These are phyloP conservation scores for Dothideomycetes sp. DNA, from an alignment of 2,329 filamentous ascomycete genomes.

Conservation along the genomic window DNA sequence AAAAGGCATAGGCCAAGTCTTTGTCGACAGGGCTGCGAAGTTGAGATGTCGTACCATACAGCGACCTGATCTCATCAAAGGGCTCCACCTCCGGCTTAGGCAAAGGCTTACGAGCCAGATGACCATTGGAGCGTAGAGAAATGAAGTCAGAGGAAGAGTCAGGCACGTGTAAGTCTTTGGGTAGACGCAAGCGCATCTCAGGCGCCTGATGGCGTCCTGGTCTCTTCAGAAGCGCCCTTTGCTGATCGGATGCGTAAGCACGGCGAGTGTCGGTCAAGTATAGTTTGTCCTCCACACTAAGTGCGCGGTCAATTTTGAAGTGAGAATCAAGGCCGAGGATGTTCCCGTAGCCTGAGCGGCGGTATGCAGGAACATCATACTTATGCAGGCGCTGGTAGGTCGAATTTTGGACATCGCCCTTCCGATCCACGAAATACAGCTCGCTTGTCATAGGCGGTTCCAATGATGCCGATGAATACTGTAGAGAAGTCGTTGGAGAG, in stretches of 20 bases:
- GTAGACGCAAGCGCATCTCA: too few species aligned
- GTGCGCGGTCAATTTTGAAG: conserved; percentile 56
- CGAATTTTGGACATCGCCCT: conserved; percentile 66
- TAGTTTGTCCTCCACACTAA: conserved; percentile 39
- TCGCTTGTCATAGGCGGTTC: conserved; percentile 9
- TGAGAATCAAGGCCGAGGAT: conserved; percentile 55
- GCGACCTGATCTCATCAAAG: not conserved
- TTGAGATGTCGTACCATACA: not conserved
- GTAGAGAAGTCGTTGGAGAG: too few species aligned
- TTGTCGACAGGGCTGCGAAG: conserved; percentile 18
- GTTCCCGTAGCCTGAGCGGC: conserved; percentile 54
- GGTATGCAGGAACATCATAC: conserved; percentile 61
- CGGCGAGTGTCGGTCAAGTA: conserved; percentile 2
- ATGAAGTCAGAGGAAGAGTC: conserved; percentile 1
- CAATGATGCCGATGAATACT: not conserved
- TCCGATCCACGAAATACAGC: conserved; percentile 55
- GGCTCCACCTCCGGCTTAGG: not conserved
- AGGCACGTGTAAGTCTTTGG: not conserved
- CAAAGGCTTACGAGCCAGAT: conserved; percentile 9
- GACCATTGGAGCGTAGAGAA: conserved; percentile 1
- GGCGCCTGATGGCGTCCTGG: conserved; percentile 36
- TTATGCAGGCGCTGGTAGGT: conserved; percentile 64
- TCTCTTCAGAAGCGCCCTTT: conserved; percentile 25
- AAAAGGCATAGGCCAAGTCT: conserved; percentile 25
- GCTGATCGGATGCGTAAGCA: conserved; percentile 18